Evolutionary conservation across 2,329 filamentous ascomycete species (phyloP).

Genomic region (Colletotrichum zoysiae): DNA sequence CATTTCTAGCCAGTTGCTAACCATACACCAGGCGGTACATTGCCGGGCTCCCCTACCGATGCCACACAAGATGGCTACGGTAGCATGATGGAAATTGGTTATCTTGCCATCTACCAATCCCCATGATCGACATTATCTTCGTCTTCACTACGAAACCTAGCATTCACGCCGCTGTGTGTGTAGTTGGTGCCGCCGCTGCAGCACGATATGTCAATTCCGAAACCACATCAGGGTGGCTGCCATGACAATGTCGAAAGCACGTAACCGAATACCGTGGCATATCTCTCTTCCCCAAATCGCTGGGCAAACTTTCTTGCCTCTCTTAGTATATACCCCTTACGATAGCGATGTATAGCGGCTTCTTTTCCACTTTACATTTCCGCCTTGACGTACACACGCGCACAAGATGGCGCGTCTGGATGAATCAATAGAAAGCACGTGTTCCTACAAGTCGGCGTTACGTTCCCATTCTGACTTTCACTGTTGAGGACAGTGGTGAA

Average conservation of each 20-base stretch:
- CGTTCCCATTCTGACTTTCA: background rate
- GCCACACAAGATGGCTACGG: conserved; percentile 60
- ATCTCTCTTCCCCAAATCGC: background rate
- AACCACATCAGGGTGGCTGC: background rate
- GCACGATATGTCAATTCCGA: background rate
- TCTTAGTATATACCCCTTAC: conserved; percentile 13
- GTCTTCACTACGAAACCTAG: background rate
- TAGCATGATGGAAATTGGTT: conserved; percentile 65
- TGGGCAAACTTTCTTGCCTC: background rate
- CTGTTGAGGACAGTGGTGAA: background rate
- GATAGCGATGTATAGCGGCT: conserved; percentile 5
- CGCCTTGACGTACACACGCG: background rate
- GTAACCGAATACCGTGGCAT: background rate
- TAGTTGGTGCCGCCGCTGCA: background rate
- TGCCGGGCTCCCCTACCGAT: conserved; percentile 61
- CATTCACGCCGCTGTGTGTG: background rate
- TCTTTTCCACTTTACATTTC: background rate
- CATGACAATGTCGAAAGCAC: background rate
- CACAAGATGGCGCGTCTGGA: background rate
- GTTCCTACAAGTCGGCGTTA: background rate
- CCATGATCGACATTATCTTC: background rate
- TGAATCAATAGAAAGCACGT: background rate
- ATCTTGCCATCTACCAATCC: conserved; percentile 58
- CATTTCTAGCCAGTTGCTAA: conserved; percentile 8
- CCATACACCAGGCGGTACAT: conserved; percentile 14